Evolutionary conservation across 2,329 filamentous ascomycete species (phyloP).

Genomic region (Podosphaera xanthii): DNA sequence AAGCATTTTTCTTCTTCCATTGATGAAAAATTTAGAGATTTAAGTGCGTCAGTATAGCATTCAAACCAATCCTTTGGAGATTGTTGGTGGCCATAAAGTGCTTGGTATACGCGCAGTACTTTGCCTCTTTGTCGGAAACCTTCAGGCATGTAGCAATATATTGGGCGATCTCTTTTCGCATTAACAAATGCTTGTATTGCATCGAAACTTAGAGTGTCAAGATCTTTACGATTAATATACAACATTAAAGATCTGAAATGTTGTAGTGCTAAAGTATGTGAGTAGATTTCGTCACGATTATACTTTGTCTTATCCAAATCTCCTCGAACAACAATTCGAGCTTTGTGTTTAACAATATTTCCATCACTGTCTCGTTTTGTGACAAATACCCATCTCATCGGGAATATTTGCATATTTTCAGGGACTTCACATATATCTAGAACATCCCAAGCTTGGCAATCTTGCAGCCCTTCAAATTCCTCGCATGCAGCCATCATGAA

Average conservation of each 20-base stretch:
- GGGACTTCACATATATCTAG: background rate
- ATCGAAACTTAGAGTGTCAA: too few relatives aligned
- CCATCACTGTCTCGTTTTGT: background rate
- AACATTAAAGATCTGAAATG: too few relatives aligned
- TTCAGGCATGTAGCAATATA: too few relatives aligned
- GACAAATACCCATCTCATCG: background rate
- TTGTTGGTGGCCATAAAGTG: background rate
- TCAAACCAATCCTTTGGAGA: constrained; percentile 1
- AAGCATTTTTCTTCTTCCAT: background rate
- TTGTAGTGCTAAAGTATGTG: too few relatives aligned
- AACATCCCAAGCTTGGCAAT: background rate
- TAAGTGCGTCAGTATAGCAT: background rate
- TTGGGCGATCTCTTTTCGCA: too few relatives aligned
- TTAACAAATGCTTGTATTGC: too few relatives aligned
- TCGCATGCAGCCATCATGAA: background rate
- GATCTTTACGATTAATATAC: too few relatives aligned
- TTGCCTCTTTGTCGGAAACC: background rate
- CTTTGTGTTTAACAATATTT: background rate
- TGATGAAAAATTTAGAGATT: background rate
- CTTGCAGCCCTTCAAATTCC: background rate
- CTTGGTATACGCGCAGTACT: background rate
- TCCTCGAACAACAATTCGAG: background rate
- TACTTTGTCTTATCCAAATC: too few relatives aligned
- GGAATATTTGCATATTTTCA: background rate
- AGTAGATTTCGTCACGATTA: too few relatives aligned